Evolutionary conservation across 2,329 filamentous ascomycete genomes (phyloP), one percentile per base, ranked within the genome.

Genomic region (Pestalotiopsis sp.): DNA sequence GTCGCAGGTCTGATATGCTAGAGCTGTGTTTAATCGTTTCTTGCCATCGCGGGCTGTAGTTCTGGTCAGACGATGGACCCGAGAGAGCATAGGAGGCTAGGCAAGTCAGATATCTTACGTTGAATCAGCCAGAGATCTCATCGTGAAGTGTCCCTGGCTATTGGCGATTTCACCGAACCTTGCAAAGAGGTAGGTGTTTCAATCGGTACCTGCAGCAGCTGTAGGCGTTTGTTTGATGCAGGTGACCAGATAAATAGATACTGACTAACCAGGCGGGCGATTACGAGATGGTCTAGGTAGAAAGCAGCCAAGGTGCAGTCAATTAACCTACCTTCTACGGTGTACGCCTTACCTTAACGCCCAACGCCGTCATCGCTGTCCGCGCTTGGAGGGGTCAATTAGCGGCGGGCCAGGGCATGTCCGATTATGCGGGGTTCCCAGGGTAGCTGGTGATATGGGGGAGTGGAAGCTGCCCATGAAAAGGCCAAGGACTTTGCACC

Each of bases 21-120:
- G 84, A 82, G 73, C 86, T 85, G 75, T 89, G 83, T 73, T 81
- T 83, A 75, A 89, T 86, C 49, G 91, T 90, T 74, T 86, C 83
- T 75, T 88, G 83, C 92, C 92, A 94, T 87, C 90, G 87, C 78
- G 84, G 82, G 77, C 92, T 93, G 74, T 52, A 38, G 39, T 56
- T 49, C 66, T 49, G 12, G 62, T 66, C 23, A 69, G 67, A 62
- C 39, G 11, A 13, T 56, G 7, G 14, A 52, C 45, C 23, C 45
- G 7, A 52, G 17, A 23, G 45, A n/a, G 11, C 20, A 52, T 9
- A 23, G 17, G 11, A 4, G 9, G 45, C 6, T n/a, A 9, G 6
- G 11, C 77, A 75, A 56, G 69, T 70, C 68, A 78, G 70, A 67
- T 75, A 75, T 72, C 77, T 73, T 77, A 79, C 78, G 67, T 66